A percentile compares a stretch with the other conserved stretches of the same genome.
Conservation (phyloP, 768 basidiomycete genomes). For the Boletus barrowsii region DNA sequence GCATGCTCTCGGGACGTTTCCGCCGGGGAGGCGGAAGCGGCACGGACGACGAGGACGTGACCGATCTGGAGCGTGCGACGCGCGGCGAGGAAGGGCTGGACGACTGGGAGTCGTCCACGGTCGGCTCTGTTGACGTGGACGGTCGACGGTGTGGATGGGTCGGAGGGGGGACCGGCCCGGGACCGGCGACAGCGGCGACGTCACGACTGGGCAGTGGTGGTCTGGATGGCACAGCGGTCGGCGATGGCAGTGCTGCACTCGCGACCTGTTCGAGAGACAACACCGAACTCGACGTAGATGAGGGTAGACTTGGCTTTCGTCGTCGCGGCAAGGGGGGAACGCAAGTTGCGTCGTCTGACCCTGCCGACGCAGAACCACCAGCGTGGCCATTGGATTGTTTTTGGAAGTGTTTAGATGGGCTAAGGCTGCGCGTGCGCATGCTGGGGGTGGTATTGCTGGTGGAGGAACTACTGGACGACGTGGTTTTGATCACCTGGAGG, state of each 20-base stretch:
- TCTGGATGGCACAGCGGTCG: slow-evolving; percentile 11
- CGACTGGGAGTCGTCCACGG: slow-evolving; percentile 21
- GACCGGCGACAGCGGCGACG: slow-evolving; percentile 11
- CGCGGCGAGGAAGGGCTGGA: slow-evolving; percentile 34
- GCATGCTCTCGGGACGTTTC: slow-evolving; percentile 64
- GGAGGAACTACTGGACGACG: slow-evolving; percentile 32
- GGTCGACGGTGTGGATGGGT: slow-evolving; percentile 55
- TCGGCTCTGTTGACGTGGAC: slow-evolving; percentile 20
- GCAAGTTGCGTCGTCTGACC: slow-evolving; percentile 21
- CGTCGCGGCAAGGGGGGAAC: slow-evolving; percentile 38
- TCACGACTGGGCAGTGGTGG: slow-evolving; percentile 25
- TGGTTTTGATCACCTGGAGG: slow-evolving; percentile 68
- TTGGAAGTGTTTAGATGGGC: slow-evolving; percentile 24
- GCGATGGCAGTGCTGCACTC: slow-evolving; percentile 30
- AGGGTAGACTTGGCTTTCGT: slow-evolving; percentile 33
- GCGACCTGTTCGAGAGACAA: slow-evolving; percentile 44
- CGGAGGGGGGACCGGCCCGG: slow-evolving; percentile 42
- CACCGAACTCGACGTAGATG: slow-evolving; percentile 33
- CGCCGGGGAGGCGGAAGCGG: slow-evolving; percentile 48
- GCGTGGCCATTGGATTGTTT: slow-evolving; percentile 1
- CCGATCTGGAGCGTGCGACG: slow-evolving; percentile 51
- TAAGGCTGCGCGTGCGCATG: slow-evolving; percentile 29
- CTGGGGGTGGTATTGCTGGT: neutral
- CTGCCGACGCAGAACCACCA: slow-evolving; percentile 2
- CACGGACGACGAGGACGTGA: slow-evolving; percentile 38